Percentiles rank a stretch among this genome's conserved stretches.
Evolutionary conservation across 2,329 filamentous ascomycete species (phyloP).

Genomic region (Boeremia exigua): DNA sequence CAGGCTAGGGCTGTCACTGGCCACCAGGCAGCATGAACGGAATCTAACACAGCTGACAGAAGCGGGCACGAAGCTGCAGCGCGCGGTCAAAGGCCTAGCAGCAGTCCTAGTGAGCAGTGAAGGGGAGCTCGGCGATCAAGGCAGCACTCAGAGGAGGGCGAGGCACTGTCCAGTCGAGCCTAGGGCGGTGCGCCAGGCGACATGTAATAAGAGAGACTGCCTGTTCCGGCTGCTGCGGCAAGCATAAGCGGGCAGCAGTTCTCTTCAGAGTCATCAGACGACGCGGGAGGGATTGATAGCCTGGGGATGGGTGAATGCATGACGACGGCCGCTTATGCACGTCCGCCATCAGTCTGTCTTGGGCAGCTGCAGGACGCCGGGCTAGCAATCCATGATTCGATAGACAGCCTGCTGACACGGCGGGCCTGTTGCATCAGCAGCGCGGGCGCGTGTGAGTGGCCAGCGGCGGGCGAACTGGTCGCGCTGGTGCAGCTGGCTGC

Average conservation of each 20-base stretch:
- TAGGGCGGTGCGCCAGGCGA: conserved; percentile 25
- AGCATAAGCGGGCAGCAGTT: conserved; percentile 30
- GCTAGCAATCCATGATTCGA: conserved; percentile 41
- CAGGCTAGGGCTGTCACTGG: conserved; percentile 22
- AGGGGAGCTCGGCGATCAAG: conserved; percentile 35
- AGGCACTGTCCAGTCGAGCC: conserved; percentile 9
- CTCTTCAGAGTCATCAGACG: conserved; percentile 17
- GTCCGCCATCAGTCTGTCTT: conserved; percentile 23
- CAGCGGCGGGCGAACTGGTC: conserved; percentile 16
- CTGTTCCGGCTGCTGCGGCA: conserved; percentile 47
- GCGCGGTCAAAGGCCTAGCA: conserved; percentile 17
- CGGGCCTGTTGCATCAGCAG: conserved; percentile 44
- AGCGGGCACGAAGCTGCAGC: too few relatives aligned
- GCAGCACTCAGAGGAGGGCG: conserved; percentile 18
- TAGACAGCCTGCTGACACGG: conserved; percentile 38
- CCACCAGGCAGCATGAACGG: conserved; percentile 29
- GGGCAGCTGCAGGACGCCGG: conserved; percentile 28
- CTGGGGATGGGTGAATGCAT: conserved; percentile 38
- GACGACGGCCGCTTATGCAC: conserved; percentile 47
- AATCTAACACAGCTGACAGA: conserved; percentile 19
- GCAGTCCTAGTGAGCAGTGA: conserved; percentile 25
- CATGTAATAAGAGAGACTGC: conserved; percentile 37
- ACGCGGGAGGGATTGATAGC: conserved; percentile 15
- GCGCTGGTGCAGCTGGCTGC: conserved; percentile 17
- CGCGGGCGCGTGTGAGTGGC: conserved; percentile 33